Percentiles rank a stretch among this genome's conserved stretches.
Conservation (phyloP, 192 early-diverging fungal genomes). For the Podila horticola region DNA sequence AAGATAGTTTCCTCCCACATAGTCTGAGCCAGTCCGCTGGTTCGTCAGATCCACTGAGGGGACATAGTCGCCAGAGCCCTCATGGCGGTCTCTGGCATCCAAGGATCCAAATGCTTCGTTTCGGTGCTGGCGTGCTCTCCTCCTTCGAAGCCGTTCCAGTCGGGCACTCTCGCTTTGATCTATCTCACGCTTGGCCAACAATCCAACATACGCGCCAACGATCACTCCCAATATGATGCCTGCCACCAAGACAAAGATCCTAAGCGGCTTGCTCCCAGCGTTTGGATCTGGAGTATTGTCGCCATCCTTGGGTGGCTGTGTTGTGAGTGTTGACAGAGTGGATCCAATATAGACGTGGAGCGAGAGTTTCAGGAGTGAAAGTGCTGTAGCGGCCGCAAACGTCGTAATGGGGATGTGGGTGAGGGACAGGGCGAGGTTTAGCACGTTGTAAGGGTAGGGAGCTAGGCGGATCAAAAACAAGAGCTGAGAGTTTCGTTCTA, state of each 20-base stretch:
- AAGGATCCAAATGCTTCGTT: neutral
- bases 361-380: conserved; percentile 65
- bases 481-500: conserved; percentile 49
- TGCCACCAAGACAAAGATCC: conserved; percentile 22
- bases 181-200: conserved; percentile 53
- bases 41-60: neutral
- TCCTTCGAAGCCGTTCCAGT: conserved; percentile 2
- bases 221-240: conserved; percentile 53
- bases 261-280: conserved; percentile 21
- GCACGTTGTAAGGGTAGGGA: conserved; percentile 77
- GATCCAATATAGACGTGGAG: conserved; percentile 72
- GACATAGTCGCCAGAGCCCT: neutral
- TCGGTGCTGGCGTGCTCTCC: conserved; percentile 13
- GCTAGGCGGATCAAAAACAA: conserved; percentile 73
- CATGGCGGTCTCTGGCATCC: neutral
- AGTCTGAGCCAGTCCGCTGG: neutral
- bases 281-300: conserved; percentile 9
- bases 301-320: conserved; percentile 15
- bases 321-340: conserved; percentile 61
- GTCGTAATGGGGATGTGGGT: conserved; percentile 60
- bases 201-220: conserved; percentile 62
- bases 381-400: conserved; percentile 61
- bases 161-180: conserved; percentile 40
- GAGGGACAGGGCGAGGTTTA: conserved; percentile 67
- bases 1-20: conserved; percentile 14